Evolutionary conservation across 2,329 filamentous ascomycete species (phyloP), one percentile per base, ranked within the genome.

Genomic region (Zalaria obscura): DNA sequence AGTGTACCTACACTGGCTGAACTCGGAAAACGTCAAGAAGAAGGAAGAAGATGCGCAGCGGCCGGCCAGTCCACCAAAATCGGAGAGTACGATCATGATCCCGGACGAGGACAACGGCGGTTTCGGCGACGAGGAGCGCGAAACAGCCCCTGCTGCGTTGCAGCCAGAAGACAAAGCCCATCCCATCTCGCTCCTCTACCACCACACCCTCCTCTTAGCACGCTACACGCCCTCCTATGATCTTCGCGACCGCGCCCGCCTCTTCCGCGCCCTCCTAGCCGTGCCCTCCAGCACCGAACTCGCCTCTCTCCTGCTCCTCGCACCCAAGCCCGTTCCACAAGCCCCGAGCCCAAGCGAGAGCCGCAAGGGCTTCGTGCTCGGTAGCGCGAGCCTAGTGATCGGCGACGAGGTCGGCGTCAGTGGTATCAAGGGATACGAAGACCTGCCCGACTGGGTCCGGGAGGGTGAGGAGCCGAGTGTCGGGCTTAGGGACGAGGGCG

Each of bases 211-310:
- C 27, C 73, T 89, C 1, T 75, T 98, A 1, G 84, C 84, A 28
- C 78, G 91, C 46, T 98, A 96, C 60, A 91, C 96, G 53, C 85
- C 80, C 0, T 95, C 88, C 1, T 98, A 93, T 61, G 88, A 96
- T 55, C 76, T 98, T 3, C 85, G 91, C 48, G 91, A 96, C 57
- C 82, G 91, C 25, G 80, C 88, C 2, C 78, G 91, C 28, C 74
- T 95, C 46, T 96, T 93, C 65, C 86, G 83, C 48, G 74, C 87
- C 1, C 75, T 98, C 1, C 75, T 98, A 2, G 73, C 77, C 3
- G 78, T 83, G 4, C 85, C 88, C 1, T 68, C 71, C 2, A 76
- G 75, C 5, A 82, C 78, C 1, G 86, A 96, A 58, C 75, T 98
- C 10, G 91, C 91, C 3, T 87, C 83, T 1, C 70, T 98, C 9